phyloP scores from a whole-genome alignment of 169 alveolate genomes.

The Plasmodium cynomolgi region DNA sequence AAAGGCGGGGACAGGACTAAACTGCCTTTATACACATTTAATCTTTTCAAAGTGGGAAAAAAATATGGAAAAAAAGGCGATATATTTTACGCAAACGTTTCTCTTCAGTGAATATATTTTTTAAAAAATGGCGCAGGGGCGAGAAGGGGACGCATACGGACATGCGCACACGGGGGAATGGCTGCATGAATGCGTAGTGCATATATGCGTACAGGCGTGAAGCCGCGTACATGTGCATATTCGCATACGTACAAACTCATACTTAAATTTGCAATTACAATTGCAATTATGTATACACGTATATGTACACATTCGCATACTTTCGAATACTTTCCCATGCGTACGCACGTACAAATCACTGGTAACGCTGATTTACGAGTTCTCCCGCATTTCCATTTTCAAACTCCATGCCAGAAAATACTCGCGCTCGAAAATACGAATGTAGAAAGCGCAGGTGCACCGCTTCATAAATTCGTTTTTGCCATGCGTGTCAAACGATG shows the following conservation, averaged over 20 bases:
- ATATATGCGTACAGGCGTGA: background rate
- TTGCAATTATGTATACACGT: background rate
- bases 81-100: background rate
- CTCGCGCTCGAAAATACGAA: conserved; percentile 3
- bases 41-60: background rate
- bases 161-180: background rate
- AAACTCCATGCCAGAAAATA: conserved; percentile 19
- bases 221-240: background rate
- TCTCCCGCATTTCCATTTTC: background rate
- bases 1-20: background rate
- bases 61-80: background rate
- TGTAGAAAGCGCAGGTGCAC: conserved; percentile 1
- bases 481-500: background rate
- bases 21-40: background rate
- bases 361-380: background rate
- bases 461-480: background rate
- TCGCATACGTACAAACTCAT: background rate
- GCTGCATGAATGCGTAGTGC: background rate
- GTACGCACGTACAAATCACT: background rate
- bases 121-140: background rate
- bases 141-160: background rate
- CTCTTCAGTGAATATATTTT: background rate
- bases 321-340: background rate
- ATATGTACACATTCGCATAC: background rate
- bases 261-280: background rate